Conservation (phyloP, 129 eudicot genomes). For the Artemisia argyi region DNA sequence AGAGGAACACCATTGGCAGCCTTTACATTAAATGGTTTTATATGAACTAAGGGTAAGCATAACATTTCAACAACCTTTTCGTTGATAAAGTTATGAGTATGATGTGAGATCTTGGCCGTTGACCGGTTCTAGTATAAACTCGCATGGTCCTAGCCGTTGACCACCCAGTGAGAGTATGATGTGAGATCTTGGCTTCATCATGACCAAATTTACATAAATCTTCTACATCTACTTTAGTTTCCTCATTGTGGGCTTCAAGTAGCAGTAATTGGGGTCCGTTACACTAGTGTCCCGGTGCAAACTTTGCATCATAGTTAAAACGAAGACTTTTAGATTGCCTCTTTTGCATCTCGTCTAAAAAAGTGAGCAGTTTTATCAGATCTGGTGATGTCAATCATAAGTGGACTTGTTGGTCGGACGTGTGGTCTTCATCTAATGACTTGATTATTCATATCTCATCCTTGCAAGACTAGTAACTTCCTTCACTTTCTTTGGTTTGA, state of each 20-base stretch:
- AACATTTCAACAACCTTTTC: not conserved
- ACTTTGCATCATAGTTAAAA: not conserved
- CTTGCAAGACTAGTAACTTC: not conserved
- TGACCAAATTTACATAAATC: not conserved
- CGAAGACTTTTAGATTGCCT: not conserved
- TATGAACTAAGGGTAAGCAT: not conserved
- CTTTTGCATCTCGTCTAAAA: not conserved
- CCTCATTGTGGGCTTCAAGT: not conserved
- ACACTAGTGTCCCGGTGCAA: not conserved
- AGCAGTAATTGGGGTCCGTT: not conserved
- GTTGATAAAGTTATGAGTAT: not conserved
- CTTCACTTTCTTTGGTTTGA: not conserved
- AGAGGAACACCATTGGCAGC: no score
- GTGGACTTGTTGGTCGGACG: not conserved
- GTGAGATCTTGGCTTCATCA: not conserved
- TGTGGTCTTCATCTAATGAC: not conserved
- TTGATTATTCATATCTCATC: not conserved
- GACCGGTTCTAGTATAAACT: not conserved
- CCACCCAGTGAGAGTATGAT: constrained; percentile 7
- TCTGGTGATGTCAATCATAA: not conserved
- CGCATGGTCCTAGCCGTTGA: constrained; percentile 2
- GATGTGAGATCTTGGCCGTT: no score
- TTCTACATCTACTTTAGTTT: not conserved
- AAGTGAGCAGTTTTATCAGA: not conserved
- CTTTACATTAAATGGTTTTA: not conserved